phyloP scores from a whole-genome alignment of 108 stramenopile genomes.

The Heterococcus sp. region DNA sequence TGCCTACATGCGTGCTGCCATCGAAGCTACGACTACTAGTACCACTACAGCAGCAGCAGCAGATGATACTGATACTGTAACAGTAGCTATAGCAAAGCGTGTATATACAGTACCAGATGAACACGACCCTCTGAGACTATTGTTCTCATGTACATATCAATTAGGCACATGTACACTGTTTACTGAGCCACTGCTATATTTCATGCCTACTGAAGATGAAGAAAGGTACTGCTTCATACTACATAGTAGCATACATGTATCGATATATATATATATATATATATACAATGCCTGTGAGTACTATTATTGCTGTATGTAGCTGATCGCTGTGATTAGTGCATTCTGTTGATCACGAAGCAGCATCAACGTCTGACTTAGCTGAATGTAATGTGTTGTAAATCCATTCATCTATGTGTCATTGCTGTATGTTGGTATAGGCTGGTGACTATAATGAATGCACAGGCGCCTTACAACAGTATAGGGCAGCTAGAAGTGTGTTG shows the following conservation, averaged over 20 bases:
- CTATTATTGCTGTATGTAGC: not conserved
- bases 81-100: no score
- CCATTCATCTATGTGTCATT: not conserved
- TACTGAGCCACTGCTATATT: conserved; percentile 34
- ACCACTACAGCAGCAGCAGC: no score
- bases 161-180: conserved; percentile 33
- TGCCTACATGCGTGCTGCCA: conserved; percentile 25
- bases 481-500: not conserved
- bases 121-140: conserved; percentile 31
- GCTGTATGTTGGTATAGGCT: not conserved
- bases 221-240: not conserved
- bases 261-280: not conserved
- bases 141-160: conserved; percentile 21
- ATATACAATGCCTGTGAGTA: not conserved
- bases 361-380: no score
- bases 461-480: not conserved
- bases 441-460: not conserved
- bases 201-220: conserved; percentile 26
- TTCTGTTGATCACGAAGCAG: no score
- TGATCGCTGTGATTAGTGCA: no score
- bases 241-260: not conserved
- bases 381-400: no score
- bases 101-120: conserved; percentile 30
- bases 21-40: no score
- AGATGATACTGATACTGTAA: no score